These are phyloP conservation scores for Fusarium cicatricum DNA, from an alignment of 2,329 filamentous ascomycete genomes.

Conservation along the genomic window DNA sequence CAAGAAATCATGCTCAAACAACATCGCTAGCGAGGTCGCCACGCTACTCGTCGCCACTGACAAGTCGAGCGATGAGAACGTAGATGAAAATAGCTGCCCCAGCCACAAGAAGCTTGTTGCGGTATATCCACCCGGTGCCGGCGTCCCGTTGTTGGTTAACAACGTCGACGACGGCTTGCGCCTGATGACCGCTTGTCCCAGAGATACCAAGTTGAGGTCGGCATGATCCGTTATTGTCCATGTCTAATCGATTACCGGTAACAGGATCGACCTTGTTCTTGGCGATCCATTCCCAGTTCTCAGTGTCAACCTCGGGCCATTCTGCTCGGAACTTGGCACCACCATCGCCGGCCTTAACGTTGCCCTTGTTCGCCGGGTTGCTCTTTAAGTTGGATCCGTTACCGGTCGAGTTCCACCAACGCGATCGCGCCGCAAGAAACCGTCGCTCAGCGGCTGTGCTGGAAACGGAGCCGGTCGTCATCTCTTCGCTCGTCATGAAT, in stretches of 20 bases:
- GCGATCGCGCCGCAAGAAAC: constrained; percentile 76
- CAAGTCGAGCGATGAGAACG: constrained; percentile 79
- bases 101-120: constrained; percentile 79
- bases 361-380: constrained; percentile 69
- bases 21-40: constrained; percentile 4
- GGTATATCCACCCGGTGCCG: constrained; percentile 81
- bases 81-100: constrained; percentile 80
- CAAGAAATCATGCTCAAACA: neutral
- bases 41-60: constrained; percentile 58
- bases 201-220: constrained; percentile 67
- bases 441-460: constrained; percentile 80
- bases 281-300: constrained; percentile 94
- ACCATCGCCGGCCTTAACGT: constrained; percentile 91
- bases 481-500: constrained; percentile 99
- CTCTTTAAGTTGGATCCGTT: constrained; percentile 74
- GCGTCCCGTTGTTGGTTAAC: constrained; percentile 79
- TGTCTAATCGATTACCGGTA: constrained; percentile 69
- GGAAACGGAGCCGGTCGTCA: constrained; percentile 92
- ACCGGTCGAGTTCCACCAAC: constrained; percentile 98
- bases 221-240: constrained; percentile 61
- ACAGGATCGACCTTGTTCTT: constrained; percentile 79
- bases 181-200: constrained; percentile 66
- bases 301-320: constrained; percentile 87
- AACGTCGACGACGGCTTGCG: constrained; percentile 78
- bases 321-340: constrained; percentile 88